Conservation (phyloP, 345 rosid genomes). For the Corchorus capsularis region DNA sequence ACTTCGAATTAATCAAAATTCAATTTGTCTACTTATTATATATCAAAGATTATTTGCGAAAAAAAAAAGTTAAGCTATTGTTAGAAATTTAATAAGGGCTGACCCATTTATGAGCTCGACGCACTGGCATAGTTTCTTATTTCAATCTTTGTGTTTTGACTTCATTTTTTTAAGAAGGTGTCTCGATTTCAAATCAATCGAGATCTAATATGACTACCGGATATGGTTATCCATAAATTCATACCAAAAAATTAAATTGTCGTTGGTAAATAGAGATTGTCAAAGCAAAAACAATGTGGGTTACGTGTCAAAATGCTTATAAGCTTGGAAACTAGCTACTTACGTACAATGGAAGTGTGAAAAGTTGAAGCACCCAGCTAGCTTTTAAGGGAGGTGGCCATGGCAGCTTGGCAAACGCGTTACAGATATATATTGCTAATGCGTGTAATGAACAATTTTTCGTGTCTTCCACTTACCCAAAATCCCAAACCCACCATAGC, state of each 20-base stretch:
- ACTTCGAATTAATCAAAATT: no score
- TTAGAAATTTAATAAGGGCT: no score
- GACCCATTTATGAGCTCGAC: no score
- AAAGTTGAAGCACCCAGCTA: background rate
- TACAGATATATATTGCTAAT: background rate
- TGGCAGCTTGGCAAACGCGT: constrained; percentile 43
- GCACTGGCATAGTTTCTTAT: no score
- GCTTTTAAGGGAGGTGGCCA: constrained; percentile 8
- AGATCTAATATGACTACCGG: background rate
- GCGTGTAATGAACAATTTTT: constrained; percentile 20
- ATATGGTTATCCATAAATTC: background rate
- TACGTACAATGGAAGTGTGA: background rate
- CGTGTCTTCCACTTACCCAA: constrained; percentile 44
- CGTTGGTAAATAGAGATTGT: background rate
- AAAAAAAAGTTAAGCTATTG: no score
- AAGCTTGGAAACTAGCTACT: background rate
- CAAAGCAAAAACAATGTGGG: background rate
- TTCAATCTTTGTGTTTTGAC: no score
- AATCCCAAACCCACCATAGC: background rate
- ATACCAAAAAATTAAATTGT: background rate
- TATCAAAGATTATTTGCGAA: no score
- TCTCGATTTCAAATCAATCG: background rate
- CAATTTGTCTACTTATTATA: no score
- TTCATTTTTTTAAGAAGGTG: no score
- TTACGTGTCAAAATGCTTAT: background rate